phyloP scores from a whole-genome alignment of 1,284 basidiomycete genomes.

The Leccinum proliferum region DNA sequence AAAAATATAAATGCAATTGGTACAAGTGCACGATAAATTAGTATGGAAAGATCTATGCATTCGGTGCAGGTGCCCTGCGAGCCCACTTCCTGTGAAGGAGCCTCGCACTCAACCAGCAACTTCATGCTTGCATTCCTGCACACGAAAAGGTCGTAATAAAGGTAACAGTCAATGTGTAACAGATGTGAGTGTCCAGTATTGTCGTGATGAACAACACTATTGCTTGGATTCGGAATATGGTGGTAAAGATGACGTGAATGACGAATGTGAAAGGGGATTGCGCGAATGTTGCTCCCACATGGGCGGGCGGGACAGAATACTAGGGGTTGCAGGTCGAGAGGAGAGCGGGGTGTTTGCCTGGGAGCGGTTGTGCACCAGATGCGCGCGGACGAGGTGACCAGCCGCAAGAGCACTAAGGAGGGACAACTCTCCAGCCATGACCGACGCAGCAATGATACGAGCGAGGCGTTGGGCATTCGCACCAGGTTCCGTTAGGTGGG shows the following conservation, averaged over 20 bases:
- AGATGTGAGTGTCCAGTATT: conserved; percentile 14
- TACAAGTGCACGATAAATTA: not conserved
- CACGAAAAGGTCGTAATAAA: conserved; percentile 13
- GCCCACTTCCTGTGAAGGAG: not conserved
- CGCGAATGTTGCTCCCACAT: conserved; percentile 20
- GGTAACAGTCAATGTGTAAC: conserved; percentile 17
- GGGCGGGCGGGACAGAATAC: conserved; percentile 18
- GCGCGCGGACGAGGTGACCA: conserved; percentile 86
- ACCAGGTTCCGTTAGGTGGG: conserved; percentile 79
- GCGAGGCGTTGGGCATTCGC: conserved; percentile 86
- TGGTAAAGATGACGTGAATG: conserved; percentile 28
- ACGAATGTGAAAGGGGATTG: conserved; percentile 22
- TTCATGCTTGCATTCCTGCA: too few relatives aligned
- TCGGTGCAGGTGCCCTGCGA: not conserved
- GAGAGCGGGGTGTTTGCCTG: conserved; percentile 62
- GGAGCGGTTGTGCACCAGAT: conserved; percentile 81
- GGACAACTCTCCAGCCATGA: conserved; percentile 94
- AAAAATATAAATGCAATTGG: not conserved
- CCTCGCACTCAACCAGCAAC: not conserved
- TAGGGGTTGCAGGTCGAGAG: conserved; percentile 60
- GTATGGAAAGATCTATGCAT: not conserved
- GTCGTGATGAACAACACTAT: conserved; percentile 8
- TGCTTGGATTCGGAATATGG: conserved; percentile 27
- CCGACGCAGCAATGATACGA: conserved; percentile 80
- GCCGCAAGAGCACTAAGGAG: conserved; percentile 88